A percentile compares a stretch with the other conserved stretches of the same genome.
Conservation (phyloP, 441 rosid species). For the Daphne laureola region DNA sequence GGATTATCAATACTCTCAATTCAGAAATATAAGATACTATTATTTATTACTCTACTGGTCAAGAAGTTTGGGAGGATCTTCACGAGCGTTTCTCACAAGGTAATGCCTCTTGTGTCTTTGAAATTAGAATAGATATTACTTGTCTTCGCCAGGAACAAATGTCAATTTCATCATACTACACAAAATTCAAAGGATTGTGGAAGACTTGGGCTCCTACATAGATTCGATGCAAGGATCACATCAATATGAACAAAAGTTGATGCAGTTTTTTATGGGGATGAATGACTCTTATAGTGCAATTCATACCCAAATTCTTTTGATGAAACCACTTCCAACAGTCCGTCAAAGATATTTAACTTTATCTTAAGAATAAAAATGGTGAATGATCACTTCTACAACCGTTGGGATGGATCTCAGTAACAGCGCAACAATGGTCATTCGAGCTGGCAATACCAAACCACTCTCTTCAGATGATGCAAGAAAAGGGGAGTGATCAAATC, state of each 20-base stretch:
- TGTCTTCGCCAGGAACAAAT: background rate
- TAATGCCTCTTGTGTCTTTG: background rate
- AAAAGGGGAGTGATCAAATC: background rate
- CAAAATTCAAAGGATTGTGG: background rate
- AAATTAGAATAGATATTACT: background rate
- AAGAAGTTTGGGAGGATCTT: no score
- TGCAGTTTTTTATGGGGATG: conserved; percentile 1
- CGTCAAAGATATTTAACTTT: background rate
- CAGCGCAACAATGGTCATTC: background rate
- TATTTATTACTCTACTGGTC: no score
- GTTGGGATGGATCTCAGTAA: background rate
- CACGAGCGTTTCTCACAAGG: no score
- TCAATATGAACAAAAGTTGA: background rate
- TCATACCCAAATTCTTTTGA: background rate
- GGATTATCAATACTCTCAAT: no score
- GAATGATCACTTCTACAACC: background rate
- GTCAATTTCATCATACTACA: background rate
- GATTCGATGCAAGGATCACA: background rate
- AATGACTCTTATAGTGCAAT: conserved; percentile 5
- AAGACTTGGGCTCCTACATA: background rate
- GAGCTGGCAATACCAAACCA: background rate
- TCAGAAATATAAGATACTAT: no score
- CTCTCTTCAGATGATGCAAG: background rate
- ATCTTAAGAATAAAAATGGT: background rate
- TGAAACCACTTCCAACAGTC: background rate